Evolutionary conservation across 306 rosid species (phyloP).

Genomic region (Prunus mira): DNA sequence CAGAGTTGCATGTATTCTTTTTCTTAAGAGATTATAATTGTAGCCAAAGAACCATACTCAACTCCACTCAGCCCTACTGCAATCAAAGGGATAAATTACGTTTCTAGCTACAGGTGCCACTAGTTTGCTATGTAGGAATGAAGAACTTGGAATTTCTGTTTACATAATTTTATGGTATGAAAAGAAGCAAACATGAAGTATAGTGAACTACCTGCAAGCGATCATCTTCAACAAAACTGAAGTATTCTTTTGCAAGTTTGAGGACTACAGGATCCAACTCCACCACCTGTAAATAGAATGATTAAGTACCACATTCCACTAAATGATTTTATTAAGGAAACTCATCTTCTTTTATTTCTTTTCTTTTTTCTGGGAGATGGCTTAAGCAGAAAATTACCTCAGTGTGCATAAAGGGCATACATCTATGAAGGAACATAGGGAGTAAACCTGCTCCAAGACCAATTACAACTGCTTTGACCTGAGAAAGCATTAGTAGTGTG

Average conservation of each 20-base stretch:
- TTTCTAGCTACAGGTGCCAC: background rate
- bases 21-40: background rate
- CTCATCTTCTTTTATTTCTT: background rate
- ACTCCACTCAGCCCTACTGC: background rate
- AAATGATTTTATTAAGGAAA: background rate
- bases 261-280: conserved; percentile 74
- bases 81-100: background rate
- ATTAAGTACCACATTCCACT: background rate
- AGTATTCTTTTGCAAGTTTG: conserved; percentile 69
- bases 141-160: background rate
- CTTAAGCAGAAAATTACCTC: conserved; percentile 50
- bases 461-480: conserved; percentile 74
- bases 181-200: background rate
- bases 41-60: conserved; percentile 1
- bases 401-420: conserved; percentile 64
- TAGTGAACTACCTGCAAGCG: conserved; percentile 56
- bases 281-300: conserved; percentile 59
- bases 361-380: background rate
- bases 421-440: conserved; percentile 88
- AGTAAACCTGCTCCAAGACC: conserved; percentile 99
- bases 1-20: background rate
- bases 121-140: background rate
- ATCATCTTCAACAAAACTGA: conserved; percentile 68
- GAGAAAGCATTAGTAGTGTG: conserved; percentile 34
- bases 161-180: background rate